Evolutionary conservation across 2,329 filamentous ascomycete species (phyloP).

Genomic region (Colletotrichum brevisporum): DNA sequence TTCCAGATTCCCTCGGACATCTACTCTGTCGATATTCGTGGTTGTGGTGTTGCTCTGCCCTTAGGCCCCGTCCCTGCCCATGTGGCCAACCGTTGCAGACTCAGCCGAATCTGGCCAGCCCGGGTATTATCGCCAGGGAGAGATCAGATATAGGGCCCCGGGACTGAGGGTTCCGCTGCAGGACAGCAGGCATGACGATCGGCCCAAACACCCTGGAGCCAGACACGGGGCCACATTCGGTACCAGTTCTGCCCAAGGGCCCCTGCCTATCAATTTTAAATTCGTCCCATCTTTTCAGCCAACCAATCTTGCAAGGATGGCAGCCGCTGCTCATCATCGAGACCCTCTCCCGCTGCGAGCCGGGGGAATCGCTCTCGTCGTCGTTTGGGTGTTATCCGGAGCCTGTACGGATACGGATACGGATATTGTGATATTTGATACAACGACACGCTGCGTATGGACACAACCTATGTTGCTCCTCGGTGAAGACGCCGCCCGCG

Average conservation of each 20-base stretch:
- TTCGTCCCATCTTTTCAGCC: constrained; percentile 41
- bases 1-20: background rate
- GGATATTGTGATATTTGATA: too few relatives aligned
- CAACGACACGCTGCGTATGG: too few relatives aligned
- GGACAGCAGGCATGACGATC: constrained; percentile 41
- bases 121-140: constrained; percentile 33
- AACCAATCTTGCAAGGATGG: constrained; percentile 33
- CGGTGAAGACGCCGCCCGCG: too few relatives aligned
- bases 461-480: too few relatives aligned
- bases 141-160: constrained; percentile 41
- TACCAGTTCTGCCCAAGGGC: constrained; percentile 24
- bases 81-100: constrained; percentile 13
- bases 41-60: constrained; percentile 4
- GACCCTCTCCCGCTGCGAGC: constrained; percentile 13
- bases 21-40: background rate
- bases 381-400: too few relatives aligned
- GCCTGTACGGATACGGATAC: too few relatives aligned
- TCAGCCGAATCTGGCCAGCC: constrained; percentile 14
- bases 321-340: constrained; percentile 6
- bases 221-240: constrained; percentile 33
- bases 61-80: background rate
- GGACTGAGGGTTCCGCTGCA: constrained; percentile 39
- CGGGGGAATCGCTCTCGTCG: too few relatives aligned
- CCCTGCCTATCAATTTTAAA: constrained; percentile 37
- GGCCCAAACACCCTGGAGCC: constrained; percentile 34